Percentiles rank a stretch among this genome's conserved stretches.
These are phyloP conservation scores for Mesembryanthemum crystallinum DNA, from an alignment of 148 eudicot genomes.

Conservation along the genomic window DNA sequence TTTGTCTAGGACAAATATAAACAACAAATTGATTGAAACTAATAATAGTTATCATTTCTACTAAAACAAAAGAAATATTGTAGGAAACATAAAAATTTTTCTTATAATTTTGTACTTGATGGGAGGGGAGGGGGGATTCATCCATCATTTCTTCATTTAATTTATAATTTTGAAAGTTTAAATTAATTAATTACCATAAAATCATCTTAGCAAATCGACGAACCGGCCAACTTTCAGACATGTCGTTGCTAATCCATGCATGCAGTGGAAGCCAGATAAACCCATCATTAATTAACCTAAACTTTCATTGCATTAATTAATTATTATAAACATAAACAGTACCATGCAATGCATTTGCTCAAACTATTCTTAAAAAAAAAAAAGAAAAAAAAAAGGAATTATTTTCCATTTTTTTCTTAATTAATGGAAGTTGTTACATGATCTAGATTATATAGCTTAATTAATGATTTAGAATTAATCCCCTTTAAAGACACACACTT, in stretches of 20 bases:
- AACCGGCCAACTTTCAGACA: constrained; percentile 32
- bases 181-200: neutral
- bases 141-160: neutral
- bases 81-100: too few relatives aligned
- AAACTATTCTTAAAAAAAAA: neutral
- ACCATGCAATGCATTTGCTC: constrained; percentile 29
- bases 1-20: too few relatives aligned
- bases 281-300: neutral
- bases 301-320: constrained; percentile 10
- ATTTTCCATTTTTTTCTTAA: neutral
- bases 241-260: constrained; percentile 17
- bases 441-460: too few relatives aligned
- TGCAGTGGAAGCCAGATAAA: constrained; percentile 29
- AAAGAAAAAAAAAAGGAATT: neutral
- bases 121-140: too few relatives aligned
- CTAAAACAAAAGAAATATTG: too few relatives aligned
- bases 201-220: constrained; percentile 17
- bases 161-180: neutral
- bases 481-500: too few relatives aligned
- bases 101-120: too few relatives aligned
- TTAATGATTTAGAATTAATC: too few relatives aligned
- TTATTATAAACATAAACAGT: constrained; percentile 13
- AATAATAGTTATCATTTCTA: too few relatives aligned
- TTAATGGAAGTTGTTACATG: neutral
- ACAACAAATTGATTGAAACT: too few relatives aligned